Conservation (phyloP, 192 early-diverging fungal genomes). For the Chytriomyces confervae region DNA sequence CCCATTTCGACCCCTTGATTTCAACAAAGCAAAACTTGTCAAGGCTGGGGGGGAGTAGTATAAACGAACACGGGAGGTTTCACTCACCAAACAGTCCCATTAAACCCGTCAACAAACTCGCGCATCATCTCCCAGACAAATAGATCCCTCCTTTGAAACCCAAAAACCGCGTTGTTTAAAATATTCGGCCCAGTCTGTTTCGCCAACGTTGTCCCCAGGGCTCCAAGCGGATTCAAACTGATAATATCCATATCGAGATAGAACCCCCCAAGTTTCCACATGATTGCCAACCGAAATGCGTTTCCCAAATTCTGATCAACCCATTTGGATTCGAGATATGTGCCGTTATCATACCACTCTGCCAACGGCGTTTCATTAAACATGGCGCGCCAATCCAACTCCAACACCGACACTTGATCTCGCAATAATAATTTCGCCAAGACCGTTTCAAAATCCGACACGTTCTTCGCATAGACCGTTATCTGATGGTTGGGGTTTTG, state of each 20-base stretch:
- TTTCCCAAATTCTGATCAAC: constrained; percentile 44
- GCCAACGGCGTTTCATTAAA: constrained; percentile 44
- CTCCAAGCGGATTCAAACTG: constrained; percentile 36
- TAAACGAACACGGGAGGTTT: too few relatives aligned
- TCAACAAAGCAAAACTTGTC: too few relatives aligned
- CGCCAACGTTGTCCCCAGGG: constrained; percentile 28
- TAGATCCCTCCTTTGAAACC: constrained; percentile 35
- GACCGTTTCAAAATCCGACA: constrained; percentile 28
- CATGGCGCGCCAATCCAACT: constrained; percentile 23
- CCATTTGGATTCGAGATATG: constrained; percentile 35
- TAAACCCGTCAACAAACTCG: constrained; percentile 41
- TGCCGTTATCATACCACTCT: constrained; percentile 32
- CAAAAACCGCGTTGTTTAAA: constrained; percentile 44
- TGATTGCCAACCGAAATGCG: constrained; percentile 40
- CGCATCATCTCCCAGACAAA: constrained; percentile 48
- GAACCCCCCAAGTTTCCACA: constrained; percentile 40
- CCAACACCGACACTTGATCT: constrained; percentile 5
- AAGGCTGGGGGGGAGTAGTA: too few relatives aligned
- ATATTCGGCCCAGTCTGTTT: constrained; percentile 20
- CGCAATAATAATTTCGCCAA: neutral
- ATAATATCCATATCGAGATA: constrained; percentile 50
- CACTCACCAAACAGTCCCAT: constrained; percentile 37
- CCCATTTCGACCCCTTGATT: neutral
- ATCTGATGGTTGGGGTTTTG: constrained; percentile 40
- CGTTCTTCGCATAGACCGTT: constrained; percentile 33